phyloP scores from a whole-genome alignment of 106 monocot genomes.

The Iris macrosiphon region DNA sequence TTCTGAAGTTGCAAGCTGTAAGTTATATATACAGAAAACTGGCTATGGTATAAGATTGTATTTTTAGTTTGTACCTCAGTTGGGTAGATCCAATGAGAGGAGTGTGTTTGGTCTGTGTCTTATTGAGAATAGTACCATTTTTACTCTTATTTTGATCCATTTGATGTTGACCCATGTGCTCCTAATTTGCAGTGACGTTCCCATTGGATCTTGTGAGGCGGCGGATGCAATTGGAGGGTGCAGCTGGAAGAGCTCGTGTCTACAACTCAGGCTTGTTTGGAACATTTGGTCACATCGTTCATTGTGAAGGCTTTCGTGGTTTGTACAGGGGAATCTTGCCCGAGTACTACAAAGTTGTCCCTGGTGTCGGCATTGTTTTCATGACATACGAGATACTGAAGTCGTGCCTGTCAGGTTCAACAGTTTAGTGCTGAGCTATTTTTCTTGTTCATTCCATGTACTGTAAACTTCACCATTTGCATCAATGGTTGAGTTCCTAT shows the following conservation, averaged over 20 bases:
- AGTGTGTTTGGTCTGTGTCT: too few species aligned
- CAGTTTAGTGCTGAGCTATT: neutral
- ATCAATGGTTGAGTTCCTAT: neutral
- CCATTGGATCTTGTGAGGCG: slow-evolving; percentile 82
- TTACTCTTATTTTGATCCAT: too few species aligned
- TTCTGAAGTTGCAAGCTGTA: too few species aligned
- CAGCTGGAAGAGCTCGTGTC: slow-evolving; percentile 48
- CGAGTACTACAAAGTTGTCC: slow-evolving; percentile 80
- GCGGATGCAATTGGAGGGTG: slow-evolving; percentile 78
- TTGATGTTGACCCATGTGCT: neutral
- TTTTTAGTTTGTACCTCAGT: too few species aligned
- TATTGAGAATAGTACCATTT: too few species aligned
- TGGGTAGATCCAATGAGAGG: too few species aligned
- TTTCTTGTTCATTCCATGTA: neutral
- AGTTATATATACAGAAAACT: too few species aligned
- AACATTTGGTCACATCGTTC: slow-evolving; percentile 56
- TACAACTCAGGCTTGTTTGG: slow-evolving; percentile 53
- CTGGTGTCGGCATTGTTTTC: slow-evolving; percentile 76
- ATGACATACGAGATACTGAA: slow-evolving; percentile 79
- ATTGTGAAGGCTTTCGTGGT: slow-evolving; percentile 63
- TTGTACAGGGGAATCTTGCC: slow-evolving; percentile 75
- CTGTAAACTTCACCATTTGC: neutral
- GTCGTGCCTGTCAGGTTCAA: slow-evolving; percentile 1
- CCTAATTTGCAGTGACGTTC: slow-evolving; percentile 54
- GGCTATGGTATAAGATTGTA: too few species aligned